Percentiles rank a stretch among this genome's conserved stretches.
Evolutionary conservation across 2,329 filamentous ascomycete species (phyloP).

Genomic region (Xylaria sp.): DNA sequence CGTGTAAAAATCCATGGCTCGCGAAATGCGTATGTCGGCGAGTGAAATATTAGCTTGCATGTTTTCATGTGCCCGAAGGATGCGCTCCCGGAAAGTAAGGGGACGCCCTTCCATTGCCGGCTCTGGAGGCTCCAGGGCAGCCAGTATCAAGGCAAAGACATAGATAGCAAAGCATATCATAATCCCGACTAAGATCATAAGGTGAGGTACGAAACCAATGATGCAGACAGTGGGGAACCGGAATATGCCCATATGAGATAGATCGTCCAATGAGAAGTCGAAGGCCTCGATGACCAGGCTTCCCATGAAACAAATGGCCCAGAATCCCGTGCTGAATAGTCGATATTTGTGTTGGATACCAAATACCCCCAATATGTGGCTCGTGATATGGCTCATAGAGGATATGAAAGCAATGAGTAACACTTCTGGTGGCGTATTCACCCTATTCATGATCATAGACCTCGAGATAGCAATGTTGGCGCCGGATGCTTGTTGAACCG

Average conservation of each 20-base stretch:
- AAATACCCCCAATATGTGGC: conserved; percentile 80
- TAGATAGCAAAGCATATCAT: conserved; percentile 79
- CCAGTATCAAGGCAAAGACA: conserved; percentile 73
- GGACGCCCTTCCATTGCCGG: conserved; percentile 44
- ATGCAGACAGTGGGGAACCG: conserved; percentile 94
- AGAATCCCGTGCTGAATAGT: conserved; percentile 86
- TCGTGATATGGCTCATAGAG: conserved; percentile 84
- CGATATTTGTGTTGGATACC: conserved; percentile 79
- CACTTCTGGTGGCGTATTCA: conserved; percentile 90
- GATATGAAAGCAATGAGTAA: conserved; percentile 88
- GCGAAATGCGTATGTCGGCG: conserved; percentile 77
- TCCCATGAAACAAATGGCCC: conserved; percentile 88
- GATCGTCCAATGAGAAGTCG: conserved; percentile 65
- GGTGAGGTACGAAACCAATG: conserved; percentile 90
- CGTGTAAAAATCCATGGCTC: conserved; percentile 95
- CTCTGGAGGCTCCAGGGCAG: conserved; percentile 69
- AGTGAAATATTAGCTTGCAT: conserved; percentile 91
- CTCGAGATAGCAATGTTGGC: conserved; percentile 59
- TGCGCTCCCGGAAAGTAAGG: conserved; percentile 61
- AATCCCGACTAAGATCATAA: conserved; percentile 85
- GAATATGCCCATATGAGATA: conserved; percentile 69
- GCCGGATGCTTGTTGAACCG: conserved; percentile 48
- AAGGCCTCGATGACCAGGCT: conserved; percentile 80
- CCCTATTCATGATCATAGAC: conserved; percentile 73
- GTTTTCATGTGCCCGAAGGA: conserved; percentile 78